These are phyloP conservation scores for Fusarium clavum DNA, from an alignment of 2,329 filamentous ascomycete species.

Conservation along the genomic window DNA sequence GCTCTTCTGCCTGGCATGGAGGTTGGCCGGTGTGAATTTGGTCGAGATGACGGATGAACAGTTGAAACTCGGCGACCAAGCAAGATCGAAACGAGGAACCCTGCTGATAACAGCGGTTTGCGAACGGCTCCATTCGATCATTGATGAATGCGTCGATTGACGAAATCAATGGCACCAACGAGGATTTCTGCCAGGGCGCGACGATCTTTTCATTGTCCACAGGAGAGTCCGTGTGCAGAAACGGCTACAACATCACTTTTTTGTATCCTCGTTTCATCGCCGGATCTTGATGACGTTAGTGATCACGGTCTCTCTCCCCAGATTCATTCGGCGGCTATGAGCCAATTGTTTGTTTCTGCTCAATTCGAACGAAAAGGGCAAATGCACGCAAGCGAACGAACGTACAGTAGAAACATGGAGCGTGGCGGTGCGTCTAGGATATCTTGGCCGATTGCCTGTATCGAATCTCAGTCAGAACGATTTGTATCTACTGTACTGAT, in stretches of 20 bases:
- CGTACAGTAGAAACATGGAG: conserved; percentile 24
- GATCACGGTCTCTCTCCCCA: conserved; percentile 40
- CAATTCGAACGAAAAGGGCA: conserved; percentile 38
- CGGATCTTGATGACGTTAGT: conserved; percentile 39
- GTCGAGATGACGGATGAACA: conserved; percentile 7
- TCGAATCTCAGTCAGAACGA: not conserved
- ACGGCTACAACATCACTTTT: conserved; percentile 44
- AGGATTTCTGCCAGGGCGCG: conserved; percentile 30
- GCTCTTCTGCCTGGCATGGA: conserved; percentile 29
- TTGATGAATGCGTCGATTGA: conserved; percentile 36
- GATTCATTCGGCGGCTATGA: conserved; percentile 32
- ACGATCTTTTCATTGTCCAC: conserved; percentile 42
- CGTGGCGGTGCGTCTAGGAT: not conserved
- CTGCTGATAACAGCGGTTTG: conserved; percentile 31
- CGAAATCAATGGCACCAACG: conserved; percentile 29
- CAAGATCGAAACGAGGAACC: conserved; percentile 33
- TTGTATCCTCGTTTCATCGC: conserved; percentile 44
- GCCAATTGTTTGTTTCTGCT: conserved; percentile 36
- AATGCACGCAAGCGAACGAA: conserved; percentile 32
- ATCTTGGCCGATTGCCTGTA: not conserved
- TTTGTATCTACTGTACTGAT: not conserved
- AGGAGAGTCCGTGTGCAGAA: conserved; percentile 43
- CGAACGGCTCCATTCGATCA: conserved; percentile 38
- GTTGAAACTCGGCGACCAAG: conserved; percentile 13
- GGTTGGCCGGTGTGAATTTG: conserved; percentile 41